phyloP scores from a whole-genome alignment of 352 stramenopile species.

The Plasmopara halstedii region DNA sequence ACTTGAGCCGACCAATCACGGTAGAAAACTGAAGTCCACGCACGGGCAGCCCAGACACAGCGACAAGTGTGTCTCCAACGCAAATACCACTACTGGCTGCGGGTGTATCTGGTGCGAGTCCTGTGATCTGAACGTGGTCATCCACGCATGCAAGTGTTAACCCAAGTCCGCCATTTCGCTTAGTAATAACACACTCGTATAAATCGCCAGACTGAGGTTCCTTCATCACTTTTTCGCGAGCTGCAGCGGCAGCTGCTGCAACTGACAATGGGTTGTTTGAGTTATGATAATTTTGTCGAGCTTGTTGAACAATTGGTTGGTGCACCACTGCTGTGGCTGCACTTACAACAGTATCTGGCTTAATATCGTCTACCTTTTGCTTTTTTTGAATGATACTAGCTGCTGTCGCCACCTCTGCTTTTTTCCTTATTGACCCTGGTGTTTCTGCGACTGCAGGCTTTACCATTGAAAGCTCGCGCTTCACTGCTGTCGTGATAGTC shows the following conservation, averaged over 20 bases:
- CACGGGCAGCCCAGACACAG: slow-evolving; percentile 60
- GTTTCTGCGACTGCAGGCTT: slow-evolving; percentile 14
- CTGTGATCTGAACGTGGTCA: slow-evolving; percentile 80
- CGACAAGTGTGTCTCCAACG: slow-evolving; percentile 70
- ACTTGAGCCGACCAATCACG: slow-evolving; percentile 72
- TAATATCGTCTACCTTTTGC: slow-evolving; percentile 49
- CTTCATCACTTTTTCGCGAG: slow-evolving; percentile 77
- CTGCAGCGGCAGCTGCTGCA: slow-evolving; percentile 27
- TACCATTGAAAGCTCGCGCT: slow-evolving; percentile 19
- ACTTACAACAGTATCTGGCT: slow-evolving; percentile 20
- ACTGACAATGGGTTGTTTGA: slow-evolving; percentile 14
- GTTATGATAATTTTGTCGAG: slow-evolving; percentile 21
- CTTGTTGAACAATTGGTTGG: slow-evolving; percentile 20
- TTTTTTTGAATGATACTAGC: slow-evolving; percentile 21
- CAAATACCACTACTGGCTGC: slow-evolving; percentile 67
- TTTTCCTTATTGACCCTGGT: slow-evolving; percentile 17
- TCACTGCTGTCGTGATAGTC: slow-evolving; percentile 22
- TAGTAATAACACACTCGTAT: slow-evolving; percentile 84
- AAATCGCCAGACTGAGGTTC: slow-evolving; percentile 69
- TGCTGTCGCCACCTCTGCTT: slow-evolving; percentile 15
- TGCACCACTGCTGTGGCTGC: slow-evolving; percentile 9
- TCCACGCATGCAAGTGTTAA: slow-evolving; percentile 74
- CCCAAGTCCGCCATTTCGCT: slow-evolving; percentile 63
- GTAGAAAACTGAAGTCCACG: slow-evolving; percentile 79
- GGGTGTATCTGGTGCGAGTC: slow-evolving; percentile 58